Conservation (phyloP, 768 basidiomycete genomes). For the Auricularia heimuer region DNA sequence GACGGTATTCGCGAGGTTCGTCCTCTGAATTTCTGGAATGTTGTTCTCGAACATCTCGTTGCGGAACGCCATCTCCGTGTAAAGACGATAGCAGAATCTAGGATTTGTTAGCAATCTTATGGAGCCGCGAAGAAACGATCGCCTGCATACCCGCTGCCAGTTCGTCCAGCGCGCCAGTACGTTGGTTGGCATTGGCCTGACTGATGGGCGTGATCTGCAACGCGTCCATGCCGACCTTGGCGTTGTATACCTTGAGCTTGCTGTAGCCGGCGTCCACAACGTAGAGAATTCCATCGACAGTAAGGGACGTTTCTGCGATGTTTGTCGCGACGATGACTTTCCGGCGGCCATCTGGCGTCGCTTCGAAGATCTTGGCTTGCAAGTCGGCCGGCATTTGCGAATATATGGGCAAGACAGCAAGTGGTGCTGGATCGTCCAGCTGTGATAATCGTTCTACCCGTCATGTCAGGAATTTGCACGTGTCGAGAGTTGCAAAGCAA, state of each 20-base stretch:
- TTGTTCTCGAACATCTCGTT: slow-evolving; percentile 95
- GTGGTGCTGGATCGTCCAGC: slow-evolving; percentile 78
- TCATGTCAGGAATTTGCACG: background rate
- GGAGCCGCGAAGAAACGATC: slow-evolving; percentile 6
- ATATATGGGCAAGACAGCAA: slow-evolving; percentile 95
- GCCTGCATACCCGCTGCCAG: slow-evolving; percentile 73
- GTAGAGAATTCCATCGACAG: slow-evolving; percentile 95
- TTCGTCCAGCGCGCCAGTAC: slow-evolving; percentile 92
- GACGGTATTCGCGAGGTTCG: slow-evolving; percentile 95
- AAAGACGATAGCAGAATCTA: slow-evolving; percentile 92
- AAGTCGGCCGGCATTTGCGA: slow-evolving; percentile 99
- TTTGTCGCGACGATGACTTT: slow-evolving; percentile 99
- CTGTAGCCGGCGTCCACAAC: slow-evolving; percentile 97
- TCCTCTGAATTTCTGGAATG: slow-evolving; percentile 97
- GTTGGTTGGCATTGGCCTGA: slow-evolving; percentile 94
- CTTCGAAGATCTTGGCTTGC: slow-evolving; percentile 95
- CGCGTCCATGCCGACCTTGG: slow-evolving; percentile 98
- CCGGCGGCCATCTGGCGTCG: slow-evolving; percentile 85
- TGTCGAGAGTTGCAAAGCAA: slow-evolving; percentile 9
- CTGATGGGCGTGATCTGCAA: slow-evolving; percentile 98
- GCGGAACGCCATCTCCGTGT: slow-evolving; percentile 92
- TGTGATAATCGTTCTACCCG: slow-evolving; percentile 76
- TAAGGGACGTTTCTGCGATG: slow-evolving; percentile 96
- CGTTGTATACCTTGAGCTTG: slow-evolving; percentile 97
- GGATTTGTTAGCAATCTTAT: background rate